These are phyloP conservation scores for Globisporangium sylvaticum DNA, from an alignment of 352 stramenopile species.

Conservation along the genomic window DNA sequence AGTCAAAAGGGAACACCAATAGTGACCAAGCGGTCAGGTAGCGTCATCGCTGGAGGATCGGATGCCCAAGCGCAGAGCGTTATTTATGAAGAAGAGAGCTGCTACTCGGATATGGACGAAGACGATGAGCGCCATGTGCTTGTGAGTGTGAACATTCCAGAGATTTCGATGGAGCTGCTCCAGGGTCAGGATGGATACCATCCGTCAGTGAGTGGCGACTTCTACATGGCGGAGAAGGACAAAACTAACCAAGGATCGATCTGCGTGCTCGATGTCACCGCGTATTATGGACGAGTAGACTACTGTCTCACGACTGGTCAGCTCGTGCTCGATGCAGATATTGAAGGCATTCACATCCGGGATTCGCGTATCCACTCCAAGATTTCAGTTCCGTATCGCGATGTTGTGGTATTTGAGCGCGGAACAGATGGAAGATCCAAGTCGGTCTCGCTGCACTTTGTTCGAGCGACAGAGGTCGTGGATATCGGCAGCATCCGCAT, in stretches of 20 bases:
- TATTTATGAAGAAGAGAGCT: slow-evolving; percentile 25
- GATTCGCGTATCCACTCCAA: slow-evolving; percentile 59
- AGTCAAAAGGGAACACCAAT: background rate
- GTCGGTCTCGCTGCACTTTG: slow-evolving; percentile 63
- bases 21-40: slow-evolving; percentile 10
- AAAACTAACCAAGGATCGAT: slow-evolving; percentile 74
- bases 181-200: slow-evolving; percentile 76
- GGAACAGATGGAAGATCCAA: slow-evolving; percentile 31
- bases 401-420: slow-evolving; percentile 70
- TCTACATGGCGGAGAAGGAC: slow-evolving; percentile 65
- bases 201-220: slow-evolving; percentile 64
- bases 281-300: slow-evolving; percentile 38
- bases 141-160: slow-evolving; percentile 53
- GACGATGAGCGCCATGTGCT: slow-evolving; percentile 56
- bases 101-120: slow-evolving; percentile 25
- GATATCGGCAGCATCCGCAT: slow-evolving; percentile 40
- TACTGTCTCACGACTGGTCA: slow-evolving; percentile 53
- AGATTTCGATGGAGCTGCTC: slow-evolving; percentile 79
- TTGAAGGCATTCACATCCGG: slow-evolving; percentile 60
- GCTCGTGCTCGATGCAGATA: slow-evolving; percentile 42
- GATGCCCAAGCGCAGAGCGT: slow-evolving; percentile 15
- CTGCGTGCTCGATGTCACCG: slow-evolving; percentile 49
- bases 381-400: slow-evolving; percentile 57
- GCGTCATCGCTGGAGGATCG: slow-evolving; percentile 6
- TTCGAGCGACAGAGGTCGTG: slow-evolving; percentile 37